Base-by-base conservation (phyloP, 2,329 filamentous ascomycete species). In the Colletotrichum falcatum region DNA sequence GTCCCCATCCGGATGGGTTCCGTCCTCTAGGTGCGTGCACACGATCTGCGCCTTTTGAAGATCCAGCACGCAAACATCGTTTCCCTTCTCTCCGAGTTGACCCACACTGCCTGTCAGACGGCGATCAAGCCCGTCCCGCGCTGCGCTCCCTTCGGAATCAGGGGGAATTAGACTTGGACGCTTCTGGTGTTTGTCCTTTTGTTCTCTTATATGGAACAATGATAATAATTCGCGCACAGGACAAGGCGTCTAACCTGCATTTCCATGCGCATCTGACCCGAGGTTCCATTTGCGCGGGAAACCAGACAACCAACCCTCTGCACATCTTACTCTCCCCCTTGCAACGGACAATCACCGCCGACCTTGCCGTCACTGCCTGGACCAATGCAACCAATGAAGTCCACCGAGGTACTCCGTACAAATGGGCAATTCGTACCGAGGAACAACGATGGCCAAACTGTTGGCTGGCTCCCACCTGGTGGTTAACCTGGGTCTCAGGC, bases 1-100 rank as follows among this genome's bases (percentile, higher is more conserved):
- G 59, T 58, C 64, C 37, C 64, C 67, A 70, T 67, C 51, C n/a
- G 58, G 30, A 70, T 70, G 58, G 63, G 44, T 58, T 49, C 65
- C 56, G 30, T 39, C 28, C 46, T 65, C 61, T 11, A 42, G 46
- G 23, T 44, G 30, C 60, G 23, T 44, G 30, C 60, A 30, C 30
- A 37, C 33, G 30, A 35, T 39, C 33, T 70, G 68, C 58, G 51
- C 64, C 51, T 35, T 62, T 62, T 63, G 67, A 23, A 35, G 56
- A 66, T 54, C 63, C 63, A 66, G 66, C 63, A 64, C 42, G 58
- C 56, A 58, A 30, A 61, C 44, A 5, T n/a, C 5, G 44, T 28
- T 30, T 28, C 46, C 16, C 59, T 49, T 61, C 23, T 61, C 23
- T 39, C 33, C 33, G 44, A 51, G 42, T 53, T 46, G 42, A 39